Percentiles rank a stretch among this genome's conserved stretches.
These are phyloP conservation scores for Rhynchospora breviuscula DNA, from an alignment of 176 grass and related monocot species.

Conservation along the genomic window DNA sequence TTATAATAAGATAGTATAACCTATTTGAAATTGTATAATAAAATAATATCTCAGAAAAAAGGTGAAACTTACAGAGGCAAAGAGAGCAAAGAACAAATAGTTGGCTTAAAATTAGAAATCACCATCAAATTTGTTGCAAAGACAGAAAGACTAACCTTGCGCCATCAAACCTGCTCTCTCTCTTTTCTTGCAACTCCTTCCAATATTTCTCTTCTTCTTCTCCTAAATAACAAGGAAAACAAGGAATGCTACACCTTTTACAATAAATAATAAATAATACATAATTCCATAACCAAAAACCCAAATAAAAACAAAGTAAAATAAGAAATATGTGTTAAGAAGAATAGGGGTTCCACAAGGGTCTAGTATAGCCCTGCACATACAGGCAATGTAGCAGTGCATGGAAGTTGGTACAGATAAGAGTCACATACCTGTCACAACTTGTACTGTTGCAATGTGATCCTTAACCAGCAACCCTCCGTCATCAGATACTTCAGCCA, in stretches of 20 bases:
- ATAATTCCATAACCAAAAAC: slow-evolving; percentile 3
- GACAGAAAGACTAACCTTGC: neutral
- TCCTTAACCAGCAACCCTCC: slow-evolving; percentile 73
- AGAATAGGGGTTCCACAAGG: neutral
- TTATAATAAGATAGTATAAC: neutral
- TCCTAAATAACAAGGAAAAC: slow-evolving; percentile 40
- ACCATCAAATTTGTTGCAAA: neutral
- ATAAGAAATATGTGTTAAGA: slow-evolving; percentile 13
- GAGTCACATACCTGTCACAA: slow-evolving; percentile 52
- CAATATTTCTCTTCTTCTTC: slow-evolving; percentile 90
- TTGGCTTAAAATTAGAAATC: neutral
- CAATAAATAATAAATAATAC: slow-evolving; percentile 7
- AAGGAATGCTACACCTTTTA: slow-evolving; percentile 10
- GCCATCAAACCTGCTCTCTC: neutral
- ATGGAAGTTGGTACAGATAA: neutral
- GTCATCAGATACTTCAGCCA: slow-evolving; percentile 65
- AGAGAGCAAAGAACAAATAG: neutral
- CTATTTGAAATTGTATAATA: neutral
- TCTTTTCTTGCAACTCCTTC: slow-evolving; percentile 32
- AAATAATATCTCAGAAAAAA: neutral
- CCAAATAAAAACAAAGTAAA: neutral
- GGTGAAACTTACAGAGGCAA: neutral
- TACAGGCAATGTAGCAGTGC: neutral
- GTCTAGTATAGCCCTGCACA: neutral
- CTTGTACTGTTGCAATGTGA: slow-evolving; percentile 65